Base-by-base conservation (phyloP, 768 basidiomycete species). In the Rhizopogon salebrosus region DNA sequence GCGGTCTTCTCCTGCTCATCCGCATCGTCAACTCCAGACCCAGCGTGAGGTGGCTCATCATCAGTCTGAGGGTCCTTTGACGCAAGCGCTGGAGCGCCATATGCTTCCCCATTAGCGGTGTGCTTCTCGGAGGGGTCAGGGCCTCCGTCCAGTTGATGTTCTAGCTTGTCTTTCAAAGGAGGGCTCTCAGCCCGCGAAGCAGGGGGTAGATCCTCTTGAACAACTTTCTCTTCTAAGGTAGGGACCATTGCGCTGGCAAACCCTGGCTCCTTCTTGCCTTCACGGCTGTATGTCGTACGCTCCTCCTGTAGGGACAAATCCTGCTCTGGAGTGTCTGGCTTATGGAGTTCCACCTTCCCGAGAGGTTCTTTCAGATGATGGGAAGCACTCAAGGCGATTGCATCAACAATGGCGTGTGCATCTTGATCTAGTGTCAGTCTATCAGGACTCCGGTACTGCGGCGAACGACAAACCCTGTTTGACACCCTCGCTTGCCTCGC, bases 171-270 rank as follows among this genome's bases (percentile, higher is more conserved):
- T 24, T 59, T 54, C 14, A 71, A 60, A 3, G 69, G 57, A 5
- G 59, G 46, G 29, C 50, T 64, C 11, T 62, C 57, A 2, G 56
- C 57, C 48, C 75, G 66, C 14, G 73, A 65, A 27, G 61, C 54
- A 4, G 70, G 66, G 4, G 77, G 75, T 14, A 70, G 68, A 26
- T 68, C 63, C 58, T 90, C 87, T 11, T 69, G 63, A 24, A 86
- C 69, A 2, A 72, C 73, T 64, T 83, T 82, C 65, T 89, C 85
- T 64, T 89, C 89, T 11, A 88, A 62, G 0, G 82, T 87, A 1
- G 88, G 87, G 1, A 88, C 80, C 6, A 79, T 73, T 1, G 82
- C 69, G 53, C 80, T 79, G 0, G 83, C 75, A 62, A 89, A 86
- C 2, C 84, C 84, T 10, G 73, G 70, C 22, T 70, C 67, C 54